Percentiles rank a stretch among this genome's conserved stretches.
Evolutionary conservation across 352 stramenopile species (phyloP).

Genomic region (Pythium myriotylum): DNA sequence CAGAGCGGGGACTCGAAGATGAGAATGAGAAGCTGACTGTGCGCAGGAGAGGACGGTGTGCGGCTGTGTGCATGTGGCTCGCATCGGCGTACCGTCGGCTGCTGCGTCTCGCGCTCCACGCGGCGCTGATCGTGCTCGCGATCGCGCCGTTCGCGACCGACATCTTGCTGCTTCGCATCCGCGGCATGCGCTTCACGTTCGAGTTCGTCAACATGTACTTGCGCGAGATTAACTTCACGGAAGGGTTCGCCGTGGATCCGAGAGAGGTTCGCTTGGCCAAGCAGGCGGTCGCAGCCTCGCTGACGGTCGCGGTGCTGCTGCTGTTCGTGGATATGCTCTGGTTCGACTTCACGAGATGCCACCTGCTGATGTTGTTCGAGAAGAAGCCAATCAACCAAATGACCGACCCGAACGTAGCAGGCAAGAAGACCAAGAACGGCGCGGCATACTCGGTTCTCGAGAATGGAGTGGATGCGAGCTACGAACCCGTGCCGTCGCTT

Average conservation of each 20-base stretch:
- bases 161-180: slow-evolving; percentile 12
- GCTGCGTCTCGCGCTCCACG: neutral
- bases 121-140: slow-evolving; percentile 3
- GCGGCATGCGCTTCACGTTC: slow-evolving; percentile 21
- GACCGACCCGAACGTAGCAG: neutral
- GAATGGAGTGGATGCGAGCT: neutral
- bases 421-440: neutral
- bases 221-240: slow-evolving; percentile 2
- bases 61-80: neutral
- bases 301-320: neutral
- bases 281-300: neutral
- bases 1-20: neutral
- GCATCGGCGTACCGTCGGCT: neutral
- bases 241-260: neutral
- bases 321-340: slow-evolving; percentile 1
- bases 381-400: neutral
- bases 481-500: neutral
- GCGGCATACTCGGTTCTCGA: neutral
- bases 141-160: slow-evolving; percentile 16
- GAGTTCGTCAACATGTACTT: slow-evolving; percentile 19
- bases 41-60: too few relatives aligned
- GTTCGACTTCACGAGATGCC: slow-evolving; percentile 15
- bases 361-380: slow-evolving; percentile 6
- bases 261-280: slow-evolving; percentile 6
- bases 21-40: neutral